Conservation (phyloP, 306 rosid species). For the Sindora glabra region DNA sequence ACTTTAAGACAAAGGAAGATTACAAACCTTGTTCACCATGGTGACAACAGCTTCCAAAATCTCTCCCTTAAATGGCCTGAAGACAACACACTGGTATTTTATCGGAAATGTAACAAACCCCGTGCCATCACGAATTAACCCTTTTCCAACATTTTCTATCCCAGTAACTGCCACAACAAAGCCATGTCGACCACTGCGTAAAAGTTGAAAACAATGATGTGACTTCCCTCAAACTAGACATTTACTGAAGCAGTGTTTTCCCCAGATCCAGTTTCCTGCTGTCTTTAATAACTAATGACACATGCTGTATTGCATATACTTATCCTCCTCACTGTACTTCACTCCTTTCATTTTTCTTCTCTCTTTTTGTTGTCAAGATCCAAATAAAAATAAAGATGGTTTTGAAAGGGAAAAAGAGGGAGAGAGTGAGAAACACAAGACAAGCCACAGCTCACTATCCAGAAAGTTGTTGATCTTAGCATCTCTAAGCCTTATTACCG, state of each 20-base stretch:
- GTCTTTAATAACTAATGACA: background rate
- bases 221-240: background rate
- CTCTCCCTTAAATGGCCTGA: slow-evolving; percentile 95
- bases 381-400: background rate
- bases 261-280: background rate
- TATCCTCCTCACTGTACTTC: background rate
- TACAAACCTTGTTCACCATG: slow-evolving; percentile 85
- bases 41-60: slow-evolving; percentile 93
- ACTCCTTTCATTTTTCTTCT: background rate
- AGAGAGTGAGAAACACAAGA: background rate
- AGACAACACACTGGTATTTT: slow-evolving; percentile 95
- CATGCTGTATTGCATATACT: background rate
- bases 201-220: slow-evolving; percentile 4
- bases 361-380: background rate
- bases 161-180: slow-evolving; percentile 95
- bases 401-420: no score
- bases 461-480: background rate
- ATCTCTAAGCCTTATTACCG: background rate
- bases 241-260: background rate
- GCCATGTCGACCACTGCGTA: slow-evolving; percentile 85
- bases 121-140: slow-evolving; percentile 87
- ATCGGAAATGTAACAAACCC: slow-evolving; percentile 94
- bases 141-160: slow-evolving; percentile 80
- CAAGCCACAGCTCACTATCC: background rate
- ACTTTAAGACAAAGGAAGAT: background rate